These are phyloP conservation scores for Macrotyloma uniflorum DNA, from an alignment of 306 rosid genomes.

Conservation along the genomic window DNA sequence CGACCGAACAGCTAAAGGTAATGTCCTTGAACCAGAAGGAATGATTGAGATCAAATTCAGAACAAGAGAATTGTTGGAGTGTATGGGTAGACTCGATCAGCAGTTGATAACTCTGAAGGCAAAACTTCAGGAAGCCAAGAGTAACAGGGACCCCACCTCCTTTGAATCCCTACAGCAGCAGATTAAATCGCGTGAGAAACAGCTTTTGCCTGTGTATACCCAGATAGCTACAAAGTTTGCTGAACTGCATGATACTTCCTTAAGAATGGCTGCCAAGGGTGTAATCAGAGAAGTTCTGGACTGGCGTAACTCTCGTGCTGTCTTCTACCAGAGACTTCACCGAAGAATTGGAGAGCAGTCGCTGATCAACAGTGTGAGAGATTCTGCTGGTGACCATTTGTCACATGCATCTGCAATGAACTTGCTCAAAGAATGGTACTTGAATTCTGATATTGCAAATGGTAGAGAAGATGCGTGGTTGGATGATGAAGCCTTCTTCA, in stretches of 20 bases:
- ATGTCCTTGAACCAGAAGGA: constrained; percentile 99
- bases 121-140: constrained; percentile 78
- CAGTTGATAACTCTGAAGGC: constrained; percentile 72
- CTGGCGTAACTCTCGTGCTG: constrained; percentile 79
- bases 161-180: constrained; percentile 78
- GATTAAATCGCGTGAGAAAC: constrained; percentile 84
- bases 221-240: constrained; percentile 96
- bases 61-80: constrained; percentile 83
- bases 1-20: constrained; percentile 88
- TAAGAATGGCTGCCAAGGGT: constrained; percentile 95
- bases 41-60: constrained; percentile 97
- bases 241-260: constrained; percentile 92
- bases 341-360: constrained; percentile 83
- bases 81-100: constrained; percentile 95
- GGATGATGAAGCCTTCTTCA: constrained; percentile 82
- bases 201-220: constrained; percentile 88
- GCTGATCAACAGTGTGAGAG: constrained; percentile 68
- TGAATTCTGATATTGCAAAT: constrained; percentile 56
- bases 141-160: constrained; percentile 39
- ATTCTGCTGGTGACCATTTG: constrained; percentile 85
- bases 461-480: constrained; percentile 69
- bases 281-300: constrained; percentile 82
- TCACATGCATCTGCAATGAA: constrained; percentile 66
- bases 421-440: constrained; percentile 75
- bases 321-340: constrained; percentile 76